A percentile compares a stretch with the other conserved stretches of the same genome.
phyloP scores from a whole-genome alignment of 306 rosid species.

The Acacia melanoxylon region DNA sequence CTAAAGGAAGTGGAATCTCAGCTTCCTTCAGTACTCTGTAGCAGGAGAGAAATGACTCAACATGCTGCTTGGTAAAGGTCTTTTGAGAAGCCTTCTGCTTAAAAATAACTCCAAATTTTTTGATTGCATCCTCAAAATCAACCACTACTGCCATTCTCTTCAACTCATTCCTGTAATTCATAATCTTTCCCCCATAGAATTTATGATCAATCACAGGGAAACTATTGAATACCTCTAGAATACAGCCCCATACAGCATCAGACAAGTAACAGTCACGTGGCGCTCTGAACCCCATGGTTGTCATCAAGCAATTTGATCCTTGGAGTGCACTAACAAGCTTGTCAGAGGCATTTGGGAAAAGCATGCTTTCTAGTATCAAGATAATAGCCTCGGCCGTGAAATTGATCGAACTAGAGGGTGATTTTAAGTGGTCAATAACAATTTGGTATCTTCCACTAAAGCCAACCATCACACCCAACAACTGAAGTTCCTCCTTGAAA shows the following conservation, averaged over 20 bases:
- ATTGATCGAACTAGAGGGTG: constrained; percentile 36
- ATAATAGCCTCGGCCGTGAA: constrained; percentile 50
- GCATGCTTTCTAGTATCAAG: constrained; percentile 47
- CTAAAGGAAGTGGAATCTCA: constrained; percentile 27
- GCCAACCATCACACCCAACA: constrained; percentile 61
- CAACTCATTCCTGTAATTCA: constrained; percentile 38
- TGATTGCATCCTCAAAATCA: constrained; percentile 54
- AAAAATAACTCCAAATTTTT: constrained; percentile 43
- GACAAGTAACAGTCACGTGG: constrained; percentile 54
- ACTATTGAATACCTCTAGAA: constrained; percentile 53
- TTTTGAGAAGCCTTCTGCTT: constrained; percentile 31
- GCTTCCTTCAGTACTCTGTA: constrained; percentile 37
- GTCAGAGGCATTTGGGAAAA: background rate
- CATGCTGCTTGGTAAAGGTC: constrained; percentile 43
- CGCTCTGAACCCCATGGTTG: constrained; percentile 51
- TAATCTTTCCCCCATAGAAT: constrained; percentile 45
- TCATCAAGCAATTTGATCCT: constrained; percentile 51
- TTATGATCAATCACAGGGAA: constrained; percentile 52
- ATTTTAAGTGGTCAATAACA: constrained; percentile 49
- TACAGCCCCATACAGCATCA: constrained; percentile 63
- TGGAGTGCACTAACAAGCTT: constrained; percentile 33
- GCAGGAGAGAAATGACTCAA: constrained; percentile 51
- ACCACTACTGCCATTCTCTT: constrained; percentile 51
- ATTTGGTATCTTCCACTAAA: constrained; percentile 38
- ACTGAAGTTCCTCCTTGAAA: constrained; percentile 53